Evolutionary conservation across 208 protist genomes (phyloP).

Genomic region (Leishmania mexicana): DNA sequence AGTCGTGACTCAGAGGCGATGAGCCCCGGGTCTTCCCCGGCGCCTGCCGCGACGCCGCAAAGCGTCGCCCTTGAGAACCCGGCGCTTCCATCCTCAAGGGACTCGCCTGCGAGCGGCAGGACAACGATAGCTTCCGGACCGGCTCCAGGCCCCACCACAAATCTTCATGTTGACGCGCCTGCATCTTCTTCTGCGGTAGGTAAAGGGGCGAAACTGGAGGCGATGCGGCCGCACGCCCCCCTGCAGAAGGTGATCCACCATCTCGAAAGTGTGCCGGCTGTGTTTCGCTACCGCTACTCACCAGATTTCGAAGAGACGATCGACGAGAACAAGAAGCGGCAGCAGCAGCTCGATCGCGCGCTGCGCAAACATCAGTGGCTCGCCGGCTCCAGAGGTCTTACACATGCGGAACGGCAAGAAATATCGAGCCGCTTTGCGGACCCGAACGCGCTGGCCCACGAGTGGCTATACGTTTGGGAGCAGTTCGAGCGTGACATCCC

Average conservation of each 20-base stretch:
- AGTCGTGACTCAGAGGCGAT: constrained; percentile 32
- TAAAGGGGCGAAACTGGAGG: constrained; percentile 7
- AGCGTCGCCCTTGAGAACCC: background rate
- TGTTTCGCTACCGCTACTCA: constrained; percentile 43
- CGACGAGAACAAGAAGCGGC: constrained; percentile 20
- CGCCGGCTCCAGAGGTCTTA: constrained; percentile 7
- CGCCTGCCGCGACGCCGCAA: background rate
- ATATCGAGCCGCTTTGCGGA: constrained; percentile 24
- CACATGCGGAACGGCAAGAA: constrained; percentile 11
- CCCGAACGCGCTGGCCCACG: constrained; percentile 26
- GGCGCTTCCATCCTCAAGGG: background rate
- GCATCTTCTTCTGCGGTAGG: background rate
- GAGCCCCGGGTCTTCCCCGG: constrained; percentile 12
- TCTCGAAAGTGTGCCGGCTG: constrained; percentile 22
- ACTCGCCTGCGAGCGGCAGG: background rate
- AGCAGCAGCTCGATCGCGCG: constrained; percentile 21
- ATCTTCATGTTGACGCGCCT: background rate
- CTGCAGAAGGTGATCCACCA: constrained; percentile 34
- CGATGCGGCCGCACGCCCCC: constrained; percentile 28
- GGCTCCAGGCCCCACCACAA: background rate
- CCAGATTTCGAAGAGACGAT: constrained; percentile 25
- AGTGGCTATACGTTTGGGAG: constrained; percentile 62
- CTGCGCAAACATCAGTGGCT: constrained; percentile 15
- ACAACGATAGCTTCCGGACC: background rate
- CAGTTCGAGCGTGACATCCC: constrained; percentile 61